Base-by-base conservation (phyloP, 164 flowering plant species). In the Cinnamomum micranthum region DNA sequence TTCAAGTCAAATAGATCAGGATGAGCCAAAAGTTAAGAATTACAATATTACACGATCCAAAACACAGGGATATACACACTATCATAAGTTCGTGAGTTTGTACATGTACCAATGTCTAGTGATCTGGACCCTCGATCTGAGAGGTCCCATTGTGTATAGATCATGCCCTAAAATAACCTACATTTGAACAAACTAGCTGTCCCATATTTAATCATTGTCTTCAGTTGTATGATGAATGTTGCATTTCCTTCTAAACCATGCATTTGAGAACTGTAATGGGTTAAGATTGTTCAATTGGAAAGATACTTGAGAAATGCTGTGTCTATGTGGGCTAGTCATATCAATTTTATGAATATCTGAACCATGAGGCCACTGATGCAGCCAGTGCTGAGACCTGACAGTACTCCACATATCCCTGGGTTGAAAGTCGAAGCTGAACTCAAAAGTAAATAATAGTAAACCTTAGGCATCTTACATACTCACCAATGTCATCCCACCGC, bases 401-500 rank as follows among this genome's bases (percentile, higher is more conserved):
- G 65, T 23, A 25, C 70, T 25, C 67, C 33, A 24, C 64, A 47
- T 58, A 63, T 27, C 55, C 60, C 65, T 41, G 47, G 47, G 47
- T 41, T 41, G 47, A 41, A 41, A 41, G 47, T 41, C 11, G 47
- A 41, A 41, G 10, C 0, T 41, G 10, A 69, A n/a, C 69, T 33
- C 50, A 64, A 62, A 50, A 71, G 55, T 3, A 47, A 63, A 35
- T 71, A 41, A 60, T 19, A 68, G 9, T 15, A 64, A 55, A 70
- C 58, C 33, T 47, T 20, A 27, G 70, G 68, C 58, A 73, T 74
- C 23, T 25, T 47, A 65, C 63, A 71, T 6, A 52, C 64, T 73
- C 88, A 96, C 98, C 99, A 77, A 96, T 96, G 79, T 96, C 99
- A 79, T 89, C 87, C 99, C 99, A 96, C 20, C 96, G 94, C 50